Conservation (phyloP, 2,329 filamentous ascomycete species). For the Pseudogymnoascus sp. region DNA sequence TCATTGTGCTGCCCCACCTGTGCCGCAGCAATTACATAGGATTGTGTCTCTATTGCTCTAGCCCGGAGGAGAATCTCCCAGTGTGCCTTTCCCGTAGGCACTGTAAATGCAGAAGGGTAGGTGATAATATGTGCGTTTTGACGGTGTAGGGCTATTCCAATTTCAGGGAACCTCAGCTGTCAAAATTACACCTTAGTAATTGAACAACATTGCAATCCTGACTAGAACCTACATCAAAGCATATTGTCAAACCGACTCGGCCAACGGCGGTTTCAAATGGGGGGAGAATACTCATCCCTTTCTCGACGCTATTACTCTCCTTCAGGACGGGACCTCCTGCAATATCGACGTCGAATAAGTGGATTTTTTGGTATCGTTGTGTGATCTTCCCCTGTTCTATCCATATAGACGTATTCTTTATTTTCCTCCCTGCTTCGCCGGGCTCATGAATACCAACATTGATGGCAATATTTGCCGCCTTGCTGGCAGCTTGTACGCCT, state of each 20-base stretch:
- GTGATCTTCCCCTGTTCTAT: slow-evolving; percentile 53
- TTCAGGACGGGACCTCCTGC: slow-evolving; percentile 49
- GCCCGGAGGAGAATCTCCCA: slow-evolving; percentile 75
- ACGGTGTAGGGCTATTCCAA: slow-evolving; percentile 57
- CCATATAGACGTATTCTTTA: slow-evolving; percentile 61
- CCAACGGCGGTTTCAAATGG: slow-evolving; percentile 71
- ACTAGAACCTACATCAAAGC: slow-evolving; percentile 61
- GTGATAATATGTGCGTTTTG: slow-evolving; percentile 68
- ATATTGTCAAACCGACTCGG: slow-evolving; percentile 71
- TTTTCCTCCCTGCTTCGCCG: slow-evolving; percentile 37
- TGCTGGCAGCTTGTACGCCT: slow-evolving; percentile 64
- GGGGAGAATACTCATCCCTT: slow-evolving; percentile 52
- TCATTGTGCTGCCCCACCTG: slow-evolving; percentile 69
- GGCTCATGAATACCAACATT: slow-evolving; percentile 86
- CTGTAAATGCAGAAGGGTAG: slow-evolving; percentile 86
- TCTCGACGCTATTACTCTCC: slow-evolving; percentile 61
- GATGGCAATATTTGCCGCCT: slow-evolving; percentile 56
- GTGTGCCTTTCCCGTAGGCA: slow-evolving; percentile 75
- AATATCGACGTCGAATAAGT: slow-evolving; percentile 72
- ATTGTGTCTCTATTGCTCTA: slow-evolving; percentile 81
- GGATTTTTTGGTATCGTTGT: slow-evolving; percentile 76
- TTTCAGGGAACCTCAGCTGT: slow-evolving; percentile 69
- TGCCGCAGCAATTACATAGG: slow-evolving; percentile 79
- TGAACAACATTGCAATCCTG: not conserved
- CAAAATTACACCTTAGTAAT: not conserved